Conservation (phyloP, 2,329 filamentous ascomycete species). For the Penicillium sclerotigenum region DNA sequence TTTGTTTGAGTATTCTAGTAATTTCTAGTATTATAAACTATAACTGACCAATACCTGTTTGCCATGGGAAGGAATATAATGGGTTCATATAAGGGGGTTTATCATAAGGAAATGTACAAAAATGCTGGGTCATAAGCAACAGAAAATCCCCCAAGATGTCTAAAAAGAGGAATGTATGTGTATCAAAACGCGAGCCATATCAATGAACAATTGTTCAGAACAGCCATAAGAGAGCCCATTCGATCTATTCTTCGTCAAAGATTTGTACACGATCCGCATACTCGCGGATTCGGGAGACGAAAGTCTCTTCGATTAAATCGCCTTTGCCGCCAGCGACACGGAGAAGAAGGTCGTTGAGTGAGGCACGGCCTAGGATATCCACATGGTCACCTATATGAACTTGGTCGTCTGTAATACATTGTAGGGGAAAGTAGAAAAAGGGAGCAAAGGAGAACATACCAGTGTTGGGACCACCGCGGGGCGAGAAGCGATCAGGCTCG, state of each 20-base stretch:
- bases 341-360: conserved; percentile 85
- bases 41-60: background rate
- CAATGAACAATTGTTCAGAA: background rate
- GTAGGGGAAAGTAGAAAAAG: background rate
- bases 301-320: conserved; percentile 69
- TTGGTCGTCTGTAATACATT: background rate
- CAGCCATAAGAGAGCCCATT: background rate
- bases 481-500: conserved; percentile 87
- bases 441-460: conserved; percentile 43
- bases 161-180: background rate
- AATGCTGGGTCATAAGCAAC: background rate
- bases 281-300: conserved; percentile 75
- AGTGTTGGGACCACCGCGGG: conserved; percentile 66
- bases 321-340: conserved; percentile 82
- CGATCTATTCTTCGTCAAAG: conserved; percentile 58
- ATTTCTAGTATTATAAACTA: background rate
- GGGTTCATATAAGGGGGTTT: background rate
- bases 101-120: background rate
- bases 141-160: background rate
- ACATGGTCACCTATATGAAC: conserved; percentile 72
- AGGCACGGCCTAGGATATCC: conserved; percentile 86
- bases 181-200: background rate
- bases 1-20: background rate
- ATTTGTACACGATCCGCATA: conserved; percentile 84
- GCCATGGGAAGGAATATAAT: background rate